Evolutionary conservation across 1,139 yeast genomes (phyloP).

Genomic region (Geotrichum europaeum): DNA sequence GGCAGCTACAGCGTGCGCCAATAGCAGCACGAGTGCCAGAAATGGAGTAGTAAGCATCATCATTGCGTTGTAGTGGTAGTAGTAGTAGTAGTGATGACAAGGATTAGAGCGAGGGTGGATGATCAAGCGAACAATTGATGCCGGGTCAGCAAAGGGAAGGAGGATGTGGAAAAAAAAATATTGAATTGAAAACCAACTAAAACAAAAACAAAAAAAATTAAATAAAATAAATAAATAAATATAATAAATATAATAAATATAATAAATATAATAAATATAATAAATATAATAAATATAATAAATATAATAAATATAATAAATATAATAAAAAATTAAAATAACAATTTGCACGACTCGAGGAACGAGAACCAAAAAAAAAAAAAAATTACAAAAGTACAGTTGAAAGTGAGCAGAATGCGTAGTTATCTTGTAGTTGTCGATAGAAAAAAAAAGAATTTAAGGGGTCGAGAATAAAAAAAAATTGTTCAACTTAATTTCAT

Average conservation of each 20-base stretch:
- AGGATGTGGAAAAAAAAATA: no score
- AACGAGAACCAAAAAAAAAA: neutral
- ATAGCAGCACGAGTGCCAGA: neutral
- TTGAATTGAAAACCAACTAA: no score
- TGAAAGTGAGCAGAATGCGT: neutral
- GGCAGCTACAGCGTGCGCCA: constrained; percentile 15
- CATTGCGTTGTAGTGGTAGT: neutral
- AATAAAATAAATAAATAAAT: no score
- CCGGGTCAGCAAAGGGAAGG: no score
- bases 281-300: neutral
- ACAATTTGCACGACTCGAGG: neutral
- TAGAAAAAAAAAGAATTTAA: neutral
- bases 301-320: neutral
- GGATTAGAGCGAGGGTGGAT: no score
- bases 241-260: neutral
- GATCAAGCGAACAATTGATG: no score
- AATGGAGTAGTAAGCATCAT: neutral
- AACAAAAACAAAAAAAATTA: no score
- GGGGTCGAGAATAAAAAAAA: neutral
- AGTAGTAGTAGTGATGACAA: no score
- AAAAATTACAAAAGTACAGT: neutral
- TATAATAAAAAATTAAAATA: neutral
- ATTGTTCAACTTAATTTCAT: neutral
- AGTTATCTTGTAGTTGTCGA: neutral
- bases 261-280: neutral